Conservation (phyloP, 495 filamentous ascomycete genomes). For the Wilcoxina mikolae region DNA sequence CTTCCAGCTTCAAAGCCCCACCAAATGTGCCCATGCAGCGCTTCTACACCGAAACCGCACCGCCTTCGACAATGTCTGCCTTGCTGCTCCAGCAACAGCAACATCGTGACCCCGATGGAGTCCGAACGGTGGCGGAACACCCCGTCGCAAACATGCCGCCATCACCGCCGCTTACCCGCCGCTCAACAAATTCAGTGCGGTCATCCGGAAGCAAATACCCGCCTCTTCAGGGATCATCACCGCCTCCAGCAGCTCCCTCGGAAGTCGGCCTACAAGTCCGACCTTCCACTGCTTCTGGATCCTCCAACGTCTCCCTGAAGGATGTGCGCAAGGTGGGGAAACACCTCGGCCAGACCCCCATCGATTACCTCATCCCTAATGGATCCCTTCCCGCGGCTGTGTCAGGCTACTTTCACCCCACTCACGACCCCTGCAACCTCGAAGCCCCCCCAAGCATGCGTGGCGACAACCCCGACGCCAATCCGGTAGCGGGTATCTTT, state of each 20-base stretch:
- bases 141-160: constrained; percentile 14
- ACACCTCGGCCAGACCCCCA: constrained; percentile 18
- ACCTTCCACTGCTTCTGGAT: neutral
- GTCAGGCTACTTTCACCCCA: constrained; percentile 25
- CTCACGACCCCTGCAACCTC: constrained; percentile 20
- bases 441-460: constrained; percentile 9
- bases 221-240: too few relatives aligned
- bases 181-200: constrained; percentile 14
- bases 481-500: constrained; percentile 21
- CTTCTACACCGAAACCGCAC: constrained; percentile 2
- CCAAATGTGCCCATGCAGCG: neutral
- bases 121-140: neutral
- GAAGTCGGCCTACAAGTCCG: neutral
- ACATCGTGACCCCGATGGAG: constrained; percentile 1
- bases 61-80: neutral
- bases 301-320: constrained; percentile 14
- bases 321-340: constrained; percentile 24
- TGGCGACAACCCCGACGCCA: constrained; percentile 6
- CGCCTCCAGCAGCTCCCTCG: neutral
- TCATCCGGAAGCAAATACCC: constrained; percentile 2
- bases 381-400: constrained; percentile 21
- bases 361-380: constrained; percentile 29
- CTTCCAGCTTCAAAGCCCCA: neutral
- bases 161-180: constrained; percentile 25
- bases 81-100: constrained; percentile 1